A percentile compares a stretch with the other conserved stretches of the same genome.
Evolutionary conservation across 345 rosid genomes (phyloP).

Genomic region (Anacardium occidentale): DNA sequence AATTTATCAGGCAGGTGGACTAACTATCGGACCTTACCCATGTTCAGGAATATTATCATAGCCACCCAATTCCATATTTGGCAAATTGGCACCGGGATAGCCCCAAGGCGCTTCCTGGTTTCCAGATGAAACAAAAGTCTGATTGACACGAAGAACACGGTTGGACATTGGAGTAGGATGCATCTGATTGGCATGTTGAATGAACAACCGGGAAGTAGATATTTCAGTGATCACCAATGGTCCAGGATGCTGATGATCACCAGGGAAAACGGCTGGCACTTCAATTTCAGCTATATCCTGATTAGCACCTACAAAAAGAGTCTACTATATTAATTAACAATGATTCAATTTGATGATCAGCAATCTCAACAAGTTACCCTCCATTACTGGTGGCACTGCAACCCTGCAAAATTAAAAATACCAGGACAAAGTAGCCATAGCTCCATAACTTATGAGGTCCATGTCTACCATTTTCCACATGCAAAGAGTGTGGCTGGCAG

Average conservation of each 20-base stretch:
- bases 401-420: neutral
- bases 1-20: neutral
- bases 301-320: neutral
- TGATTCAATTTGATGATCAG: neutral
- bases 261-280: neutral
- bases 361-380: slow-evolving; percentile 2
- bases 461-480: no score
- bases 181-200: neutral
- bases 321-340: neutral
- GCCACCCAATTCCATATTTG: neutral
- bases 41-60: neutral
- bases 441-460: neutral
- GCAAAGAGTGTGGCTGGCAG: no score
- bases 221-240: neutral
- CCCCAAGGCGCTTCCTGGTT: neutral
- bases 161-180: neutral
- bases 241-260: neutral
- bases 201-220: neutral
- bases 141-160: neutral
- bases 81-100: neutral
- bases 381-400: neutral
- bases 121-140: neutral
- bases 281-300: neutral
- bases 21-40: slow-evolving; percentile 6
- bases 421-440: neutral